These are phyloP conservation scores for Rutstroemia sp. DNA, from an alignment of 2,329 filamentous ascomycete genomes.

Conservation along the genomic window DNA sequence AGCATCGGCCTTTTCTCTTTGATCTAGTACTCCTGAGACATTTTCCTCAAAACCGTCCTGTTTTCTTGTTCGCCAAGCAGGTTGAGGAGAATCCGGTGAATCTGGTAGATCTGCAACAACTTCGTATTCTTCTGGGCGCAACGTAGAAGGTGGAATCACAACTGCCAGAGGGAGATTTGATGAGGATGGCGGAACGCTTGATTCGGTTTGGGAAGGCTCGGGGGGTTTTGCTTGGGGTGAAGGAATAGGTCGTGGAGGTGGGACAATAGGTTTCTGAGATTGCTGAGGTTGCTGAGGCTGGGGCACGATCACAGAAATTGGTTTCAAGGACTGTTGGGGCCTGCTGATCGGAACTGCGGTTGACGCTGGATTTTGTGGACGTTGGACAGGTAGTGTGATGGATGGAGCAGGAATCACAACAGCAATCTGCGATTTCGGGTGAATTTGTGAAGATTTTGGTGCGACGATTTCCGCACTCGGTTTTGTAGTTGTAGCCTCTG, in stretches of 20 bases:
- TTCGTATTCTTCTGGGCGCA: constrained; percentile 25
- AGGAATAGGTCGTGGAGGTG: not conserved
- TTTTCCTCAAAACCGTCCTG: constrained; percentile 47
- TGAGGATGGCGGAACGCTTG: not conserved
- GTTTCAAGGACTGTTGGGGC: not conserved
- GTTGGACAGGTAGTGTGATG: not conserved
- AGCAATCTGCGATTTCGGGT: constrained; percentile 24
- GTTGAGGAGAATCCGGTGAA: constrained; percentile 22
- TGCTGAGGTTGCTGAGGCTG: not conserved
- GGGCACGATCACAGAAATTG: not conserved
- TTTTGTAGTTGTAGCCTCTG: constrained; percentile 6
- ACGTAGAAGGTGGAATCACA: constrained; percentile 22
- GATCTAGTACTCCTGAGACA: constrained; percentile 60
- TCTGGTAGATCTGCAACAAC: constrained; percentile 22
- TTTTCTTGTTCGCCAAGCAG: constrained; percentile 37
- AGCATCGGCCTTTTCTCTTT: constrained; percentile 72
- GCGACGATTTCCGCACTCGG: constrained; percentile 9
- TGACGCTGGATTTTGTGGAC: not conserved
- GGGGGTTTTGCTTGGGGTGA: not conserved
- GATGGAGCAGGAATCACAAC: constrained; percentile 22
- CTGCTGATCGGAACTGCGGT: not conserved
- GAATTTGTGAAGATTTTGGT: constrained; percentile 31
- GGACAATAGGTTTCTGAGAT: not conserved
- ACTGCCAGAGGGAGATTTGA: constrained; percentile 20
- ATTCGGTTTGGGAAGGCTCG: not conserved